Evolutionary conservation across 2,329 filamentous ascomycete genomes (phyloP).

Genomic region (Trichoderma endophyticum): DNA sequence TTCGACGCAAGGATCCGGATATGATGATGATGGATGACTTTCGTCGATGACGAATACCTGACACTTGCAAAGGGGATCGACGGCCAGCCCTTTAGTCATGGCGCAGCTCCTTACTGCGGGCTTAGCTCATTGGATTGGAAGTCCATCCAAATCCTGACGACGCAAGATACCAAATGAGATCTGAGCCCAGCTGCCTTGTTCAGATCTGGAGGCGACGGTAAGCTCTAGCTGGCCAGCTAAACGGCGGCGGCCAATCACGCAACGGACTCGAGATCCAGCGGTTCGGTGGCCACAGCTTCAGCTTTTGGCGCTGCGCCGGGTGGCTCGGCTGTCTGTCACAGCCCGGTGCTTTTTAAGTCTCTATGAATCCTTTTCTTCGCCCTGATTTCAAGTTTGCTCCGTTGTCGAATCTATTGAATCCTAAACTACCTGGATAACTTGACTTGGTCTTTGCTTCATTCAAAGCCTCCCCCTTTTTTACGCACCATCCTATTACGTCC

Average conservation of each 20-base stretch:
- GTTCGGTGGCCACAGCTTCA: conserved; percentile 1
- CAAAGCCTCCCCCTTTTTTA: background rate
- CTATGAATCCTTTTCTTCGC: background rate
- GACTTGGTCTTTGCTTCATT: background rate
- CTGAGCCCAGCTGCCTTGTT: background rate
- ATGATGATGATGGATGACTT: background rate
- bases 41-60: background rate
- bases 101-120: background rate
- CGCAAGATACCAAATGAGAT: background rate
- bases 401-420: background rate
- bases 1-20: background rate
- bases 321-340: conserved; percentile 10
- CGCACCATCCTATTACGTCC: background rate
- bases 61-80: background rate
- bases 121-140: background rate
- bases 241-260: background rate
- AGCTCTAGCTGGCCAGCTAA: conserved; percentile 7
- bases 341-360: background rate
- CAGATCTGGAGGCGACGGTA: background rate
- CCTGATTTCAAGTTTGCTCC: background rate
- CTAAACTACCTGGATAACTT: background rate
- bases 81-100: background rate
- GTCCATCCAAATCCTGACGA: background rate
- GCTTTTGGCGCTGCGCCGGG: conserved; percentile 1
- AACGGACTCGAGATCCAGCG: background rate